These are phyloP conservation scores for Coix lacrymajobi DNA, from an alignment of 176 grass and related monocot species.

Conservation along the genomic window DNA sequence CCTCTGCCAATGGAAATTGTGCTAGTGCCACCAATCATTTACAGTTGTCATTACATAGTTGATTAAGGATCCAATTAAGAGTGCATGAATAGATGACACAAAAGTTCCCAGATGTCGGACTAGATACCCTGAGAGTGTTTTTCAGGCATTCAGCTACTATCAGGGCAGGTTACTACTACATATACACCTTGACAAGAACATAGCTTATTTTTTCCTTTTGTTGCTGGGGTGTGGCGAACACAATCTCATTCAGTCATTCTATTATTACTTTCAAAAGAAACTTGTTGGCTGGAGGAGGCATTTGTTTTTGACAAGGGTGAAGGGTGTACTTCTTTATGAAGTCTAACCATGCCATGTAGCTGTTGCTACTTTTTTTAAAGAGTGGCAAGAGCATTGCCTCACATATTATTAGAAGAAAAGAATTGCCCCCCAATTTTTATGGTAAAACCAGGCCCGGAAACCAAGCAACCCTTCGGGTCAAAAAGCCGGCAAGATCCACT, in stretches of 20 bases:
- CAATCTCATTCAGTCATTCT: neutral
- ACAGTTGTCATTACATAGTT: neutral
- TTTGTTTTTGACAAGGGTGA: neutral
- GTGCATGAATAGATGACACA: neutral
- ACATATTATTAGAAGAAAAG: neutral
- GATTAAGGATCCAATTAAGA: neutral
- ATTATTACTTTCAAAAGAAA: constrained; percentile 3
- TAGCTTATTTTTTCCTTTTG: neutral
- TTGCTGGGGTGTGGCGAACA: neutral
- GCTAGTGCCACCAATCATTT: neutral
- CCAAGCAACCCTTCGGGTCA: no score
- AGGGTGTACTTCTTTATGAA: neutral
- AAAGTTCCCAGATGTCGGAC: neutral
- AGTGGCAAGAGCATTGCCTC: neutral
- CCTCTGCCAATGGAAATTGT: neutral
- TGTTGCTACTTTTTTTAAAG: neutral
- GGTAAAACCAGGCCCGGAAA: no score
- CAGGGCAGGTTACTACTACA: neutral
- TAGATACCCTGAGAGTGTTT: constrained; percentile 3
- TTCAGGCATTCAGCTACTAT: neutral
- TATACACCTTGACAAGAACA: neutral
- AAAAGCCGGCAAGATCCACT: no score
- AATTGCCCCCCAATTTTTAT: neutral
- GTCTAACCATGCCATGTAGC: neutral
- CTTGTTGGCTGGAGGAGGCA: neutral